These are phyloP conservation scores for Oryza coarctata DNA, from an alignment of 176 grass and related monocot genomes.

Conservation along the genomic window DNA sequence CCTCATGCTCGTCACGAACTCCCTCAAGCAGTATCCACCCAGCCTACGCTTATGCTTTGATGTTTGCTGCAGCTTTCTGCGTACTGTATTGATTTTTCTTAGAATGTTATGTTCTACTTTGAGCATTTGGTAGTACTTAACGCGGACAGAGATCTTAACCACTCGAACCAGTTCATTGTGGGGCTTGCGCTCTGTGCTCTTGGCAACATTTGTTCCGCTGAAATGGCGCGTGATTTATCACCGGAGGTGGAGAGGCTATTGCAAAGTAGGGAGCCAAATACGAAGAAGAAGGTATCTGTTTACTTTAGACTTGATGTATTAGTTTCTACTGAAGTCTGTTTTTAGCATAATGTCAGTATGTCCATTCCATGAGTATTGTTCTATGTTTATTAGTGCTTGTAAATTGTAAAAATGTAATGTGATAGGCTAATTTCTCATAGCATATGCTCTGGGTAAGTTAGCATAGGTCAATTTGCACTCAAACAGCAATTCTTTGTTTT, in stretches of 20 bases:
- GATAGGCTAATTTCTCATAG: neutral
- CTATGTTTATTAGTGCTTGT: neutral
- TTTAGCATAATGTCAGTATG: neutral
- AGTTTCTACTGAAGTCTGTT: neutral
- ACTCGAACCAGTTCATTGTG: constrained; percentile 97
- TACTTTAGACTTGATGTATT: neutral
- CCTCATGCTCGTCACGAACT: constrained; percentile 99
- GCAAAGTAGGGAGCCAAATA: constrained; percentile 84
- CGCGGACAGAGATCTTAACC: constrained; percentile 95
- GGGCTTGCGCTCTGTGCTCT: constrained; percentile 95
- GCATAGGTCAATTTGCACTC: neutral
- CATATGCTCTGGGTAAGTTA: constrained; percentile 10
- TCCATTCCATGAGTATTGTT: neutral
- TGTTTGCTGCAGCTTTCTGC: constrained; percentile 5
- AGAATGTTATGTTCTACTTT: constrained; percentile 5
- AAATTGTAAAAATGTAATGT: neutral
- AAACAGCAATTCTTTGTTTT: neutral
- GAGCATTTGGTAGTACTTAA: constrained; percentile 44
- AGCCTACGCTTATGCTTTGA: neutral
- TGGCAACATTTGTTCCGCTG: constrained; percentile 97
- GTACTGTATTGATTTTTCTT: neutral
- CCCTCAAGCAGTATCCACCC: constrained; percentile 96
- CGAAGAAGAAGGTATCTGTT: constrained; percentile 81
- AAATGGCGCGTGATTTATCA: constrained; percentile 96
- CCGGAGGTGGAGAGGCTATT: constrained; percentile 96